Evolutionary conservation across 352 stramenopile genomes (phyloP), one percentile per base, ranked within the genome.

Genomic region (Phytophthora meadii): DNA sequence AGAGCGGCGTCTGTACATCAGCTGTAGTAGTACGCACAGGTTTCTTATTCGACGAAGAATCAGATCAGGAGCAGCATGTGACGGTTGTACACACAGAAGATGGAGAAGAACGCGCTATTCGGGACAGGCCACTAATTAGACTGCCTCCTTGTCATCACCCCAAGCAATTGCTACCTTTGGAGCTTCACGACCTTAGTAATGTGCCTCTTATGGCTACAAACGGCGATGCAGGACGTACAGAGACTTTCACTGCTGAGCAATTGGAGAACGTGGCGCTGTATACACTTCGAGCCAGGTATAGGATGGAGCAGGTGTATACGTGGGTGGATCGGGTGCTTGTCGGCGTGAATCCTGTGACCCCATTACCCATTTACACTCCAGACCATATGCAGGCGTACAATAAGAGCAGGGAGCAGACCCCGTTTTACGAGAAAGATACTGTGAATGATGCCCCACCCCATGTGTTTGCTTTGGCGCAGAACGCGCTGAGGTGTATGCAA

Each of bases 301-400:
- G 87, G 44, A 89, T 91, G 76, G 87, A 94, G 58, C 83, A 90
- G 39, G 72, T 94, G 46, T 94, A 93, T 70, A 94, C 87, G 34
- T 92, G 84, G 84, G 77, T 92, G 28, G 84, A 93, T 59, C 80
- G 82, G 17, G 84, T 94, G 4, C 72, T 94, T 3, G 70, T 94
- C 4, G 85, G 80, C 19, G 52, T 94, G 14, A 94, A 94, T 53
- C 87, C 87, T 0, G 76, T 92, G 22, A 75, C 68, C 17, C 77
- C 84, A 25, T 66, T 94, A 28, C 84, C 87, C 4, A 90, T 94
- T 28, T 94, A 91, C 65, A 94, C 87, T n/a, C 87, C 87, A 0
- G 81, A 92, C 55, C 79, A 89, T 54, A 91, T 94, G 81, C 82
- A 90, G 39, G 82, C 79, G 30, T 94, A 92, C 58, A 88, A 88